Evolutionary conservation across 2,329 filamentous ascomycete species (phyloP).

Genomic region (Pezicula rhizophila): DNA sequence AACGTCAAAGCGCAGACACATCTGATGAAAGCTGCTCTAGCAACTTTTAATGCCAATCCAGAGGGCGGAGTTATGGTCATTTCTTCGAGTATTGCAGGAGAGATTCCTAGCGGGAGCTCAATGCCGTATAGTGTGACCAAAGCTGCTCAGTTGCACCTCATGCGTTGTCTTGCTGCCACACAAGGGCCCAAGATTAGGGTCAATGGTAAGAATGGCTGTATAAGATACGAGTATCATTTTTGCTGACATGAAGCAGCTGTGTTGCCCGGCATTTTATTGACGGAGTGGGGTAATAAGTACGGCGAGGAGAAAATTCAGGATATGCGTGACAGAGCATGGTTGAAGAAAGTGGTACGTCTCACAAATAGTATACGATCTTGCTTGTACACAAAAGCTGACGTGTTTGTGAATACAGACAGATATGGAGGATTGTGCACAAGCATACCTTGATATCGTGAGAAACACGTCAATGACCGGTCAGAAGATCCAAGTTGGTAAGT

Average conservation of each 20-base stretch:
- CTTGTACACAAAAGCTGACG: not conserved
- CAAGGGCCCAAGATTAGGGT: conserved; percentile 57
- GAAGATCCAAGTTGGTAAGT: conserved; percentile 24
- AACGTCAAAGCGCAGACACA: conserved; percentile 52
- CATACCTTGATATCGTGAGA: conserved; percentile 47
- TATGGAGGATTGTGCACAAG: conserved; percentile 47
- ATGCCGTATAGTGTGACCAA: conserved; percentile 30
- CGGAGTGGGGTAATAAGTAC: conserved; percentile 43
- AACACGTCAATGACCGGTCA: conserved; percentile 33
- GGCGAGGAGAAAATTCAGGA: conserved; percentile 42
- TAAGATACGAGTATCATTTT: not conserved
- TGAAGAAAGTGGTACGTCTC: conserved; percentile 48
- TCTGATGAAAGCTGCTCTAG: conserved; percentile 49
- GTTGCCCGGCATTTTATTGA: not conserved
- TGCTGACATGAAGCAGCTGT: not conserved
- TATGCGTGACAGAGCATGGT: conserved; percentile 41
- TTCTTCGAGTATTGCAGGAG: conserved; percentile 54
- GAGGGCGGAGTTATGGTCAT: conserved; percentile 60
- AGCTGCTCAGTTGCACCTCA: conserved; percentile 53
- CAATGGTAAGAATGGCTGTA: conserved; percentile 32
- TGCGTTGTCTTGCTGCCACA: conserved; percentile 57
- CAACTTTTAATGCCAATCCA: conserved; percentile 53
- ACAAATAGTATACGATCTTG: not conserved
- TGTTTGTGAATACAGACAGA: conserved; percentile 31
- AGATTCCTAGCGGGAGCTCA: conserved; percentile 15